phyloP scores from a whole-genome alignment of 2,329 filamentous ascomycete genomes.

The Zymoseptoria crescenta region DNA sequence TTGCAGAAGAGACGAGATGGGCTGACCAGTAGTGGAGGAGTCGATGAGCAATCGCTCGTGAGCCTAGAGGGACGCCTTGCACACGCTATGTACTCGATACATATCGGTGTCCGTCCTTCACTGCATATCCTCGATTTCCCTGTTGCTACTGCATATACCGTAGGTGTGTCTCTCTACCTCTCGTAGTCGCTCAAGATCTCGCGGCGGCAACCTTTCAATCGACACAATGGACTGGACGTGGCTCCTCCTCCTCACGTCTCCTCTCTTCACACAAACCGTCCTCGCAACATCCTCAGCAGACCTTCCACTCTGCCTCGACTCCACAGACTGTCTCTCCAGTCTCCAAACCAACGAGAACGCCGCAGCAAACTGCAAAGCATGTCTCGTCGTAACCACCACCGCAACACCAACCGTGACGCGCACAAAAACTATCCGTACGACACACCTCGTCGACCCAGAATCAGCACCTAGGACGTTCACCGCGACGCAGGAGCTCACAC shows the following conservation, averaged over 20 bases:
- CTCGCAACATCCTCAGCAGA: neutral
- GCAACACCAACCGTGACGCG: neutral
- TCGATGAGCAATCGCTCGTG: neutral
- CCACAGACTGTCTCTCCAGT: neutral
- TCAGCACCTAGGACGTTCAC: neutral
- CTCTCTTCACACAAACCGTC: neutral
- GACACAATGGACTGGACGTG: neutral
- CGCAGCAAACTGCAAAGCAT: neutral
- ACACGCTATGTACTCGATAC: neutral
- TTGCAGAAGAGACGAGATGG: neutral
- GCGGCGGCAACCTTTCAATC: neutral
- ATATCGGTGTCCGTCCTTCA: neutral
- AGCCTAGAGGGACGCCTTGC: neutral
- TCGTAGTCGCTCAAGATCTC: neutral
- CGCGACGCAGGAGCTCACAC: neutral
- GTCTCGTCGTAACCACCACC: neutral
- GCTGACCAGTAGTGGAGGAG: neutral
- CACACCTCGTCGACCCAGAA: neutral
- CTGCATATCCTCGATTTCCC: neutral
- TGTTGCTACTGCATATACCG: neutral
- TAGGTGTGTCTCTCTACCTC: neutral
- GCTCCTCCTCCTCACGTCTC: neutral
- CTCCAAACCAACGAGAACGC: neutral
- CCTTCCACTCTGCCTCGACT: neutral
- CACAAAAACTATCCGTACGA: neutral